Percentiles rank a stretch among this genome's conserved stretches.
Evolutionary conservation across 108 stramenopile species (phyloP).

Genomic region (Pelagomonas calceolata): DNA sequence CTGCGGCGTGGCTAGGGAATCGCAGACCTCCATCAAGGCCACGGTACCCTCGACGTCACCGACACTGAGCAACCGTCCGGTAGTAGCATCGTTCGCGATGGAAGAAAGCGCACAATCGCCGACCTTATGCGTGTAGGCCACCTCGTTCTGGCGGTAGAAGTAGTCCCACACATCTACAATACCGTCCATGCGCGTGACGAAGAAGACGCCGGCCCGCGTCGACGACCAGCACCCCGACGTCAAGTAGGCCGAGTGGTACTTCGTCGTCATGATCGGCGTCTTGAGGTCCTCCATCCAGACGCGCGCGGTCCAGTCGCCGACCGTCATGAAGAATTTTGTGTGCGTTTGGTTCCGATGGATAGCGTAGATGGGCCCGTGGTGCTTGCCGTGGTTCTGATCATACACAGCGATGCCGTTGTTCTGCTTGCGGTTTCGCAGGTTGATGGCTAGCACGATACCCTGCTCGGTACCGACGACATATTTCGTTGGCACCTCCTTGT

Average conservation of each 20-base stretch:
- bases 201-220: slow-evolving; percentile 75
- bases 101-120: slow-evolving; percentile 53
- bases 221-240: slow-evolving; percentile 74
- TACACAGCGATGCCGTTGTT: slow-evolving; percentile 69
- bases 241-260: slow-evolving; percentile 58
- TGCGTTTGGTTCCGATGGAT: slow-evolving; percentile 72
- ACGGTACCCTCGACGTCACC: slow-evolving; percentile 72
- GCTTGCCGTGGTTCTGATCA: slow-evolving; percentile 60
- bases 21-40: slow-evolving; percentile 63
- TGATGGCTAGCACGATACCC: slow-evolving; percentile 64
- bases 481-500: slow-evolving; percentile 69
- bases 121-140: slow-evolving; percentile 75
- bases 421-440: slow-evolving; percentile 58
- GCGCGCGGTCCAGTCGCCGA: slow-evolving; percentile 76
- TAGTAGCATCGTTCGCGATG: slow-evolving; percentile 54
- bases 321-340: slow-evolving; percentile 70
- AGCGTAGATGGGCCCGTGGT: slow-evolving; percentile 70
- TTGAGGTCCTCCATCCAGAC: slow-evolving; percentile 73
- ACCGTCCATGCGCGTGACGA: slow-evolving; percentile 67
- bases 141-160: slow-evolving; percentile 69
- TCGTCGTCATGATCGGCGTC: slow-evolving; percentile 70
- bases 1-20: slow-evolving; percentile 45
- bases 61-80: slow-evolving; percentile 64
- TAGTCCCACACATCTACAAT: slow-evolving; percentile 75
- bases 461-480: slow-evolving; percentile 78